Base-by-base conservation (phyloP, 2,329 filamentous ascomycete genomes). In the Hypomyces rosellus region DNA sequence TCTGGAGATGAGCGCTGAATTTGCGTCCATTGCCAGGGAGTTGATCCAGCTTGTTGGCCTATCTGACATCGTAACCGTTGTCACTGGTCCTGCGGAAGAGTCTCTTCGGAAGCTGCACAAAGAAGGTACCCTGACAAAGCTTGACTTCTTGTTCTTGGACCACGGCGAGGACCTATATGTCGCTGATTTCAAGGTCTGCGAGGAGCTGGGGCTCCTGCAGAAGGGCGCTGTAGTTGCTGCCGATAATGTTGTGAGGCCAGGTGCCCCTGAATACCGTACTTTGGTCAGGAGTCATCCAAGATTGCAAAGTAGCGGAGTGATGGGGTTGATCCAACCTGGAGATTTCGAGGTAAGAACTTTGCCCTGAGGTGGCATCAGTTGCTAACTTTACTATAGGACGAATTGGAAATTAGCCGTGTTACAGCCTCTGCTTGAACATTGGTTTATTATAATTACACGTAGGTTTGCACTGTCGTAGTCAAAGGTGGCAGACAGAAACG, bases 81-180 rank as follows among this genome's bases (percentile, higher is more conserved):
- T 88, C 16, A 78, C 90, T 20, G 88, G 87, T 4, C 74, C 82
- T 4, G 86, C 84, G 56, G 80, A 85, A 52, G 73, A 75, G n/a
- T 83, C 82, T 0, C 73, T 92, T 42, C 74, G 76, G 45, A 76
- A 80, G 5, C 71, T 92, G 4, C 73, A 82, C 54, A 60, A 69
- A 1, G 65, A 72, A 3, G 81, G 81, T 0, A 60, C 63, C 4
- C 63, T 90, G 20, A 66, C 72, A 20, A 74, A 76, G 42, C 80
- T 90, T 53, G 86, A 89, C 58, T 68, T 91, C 37, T 72, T 90
- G 65, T 92, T 93, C 65, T 70, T 93, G 34, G 89, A 93, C 60
- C 88, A 93, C 65, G 85, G 85, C 67, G 91, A 92, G 66, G 84
- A 85, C 1, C 79, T 83, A 0, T 93, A 92, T 63, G 80, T 78